phyloP scores from a whole-genome alignment of 805 yeast species.

The Grigorovia yakushimaensis region DNA sequence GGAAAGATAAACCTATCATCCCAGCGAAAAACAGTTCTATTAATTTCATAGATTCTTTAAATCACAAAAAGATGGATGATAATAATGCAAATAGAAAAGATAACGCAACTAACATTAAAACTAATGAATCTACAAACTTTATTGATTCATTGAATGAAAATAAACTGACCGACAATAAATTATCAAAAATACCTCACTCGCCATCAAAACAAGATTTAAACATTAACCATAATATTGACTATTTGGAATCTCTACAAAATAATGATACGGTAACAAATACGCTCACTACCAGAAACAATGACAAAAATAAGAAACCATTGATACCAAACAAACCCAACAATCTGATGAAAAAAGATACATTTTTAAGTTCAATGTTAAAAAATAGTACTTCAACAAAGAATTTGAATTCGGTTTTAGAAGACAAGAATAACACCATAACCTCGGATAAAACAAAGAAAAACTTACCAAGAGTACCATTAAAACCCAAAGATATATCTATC shows the following conservation, averaged over 20 bases:
- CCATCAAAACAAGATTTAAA: conserved; percentile 1
- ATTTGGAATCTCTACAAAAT: conserved; percentile 17
- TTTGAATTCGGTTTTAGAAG: conserved; percentile 5
- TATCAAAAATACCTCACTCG: background rate
- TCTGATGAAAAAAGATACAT: background rate
- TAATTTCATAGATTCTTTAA: background rate
- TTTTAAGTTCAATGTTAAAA: background rate
- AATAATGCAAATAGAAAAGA: background rate
- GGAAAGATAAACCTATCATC: background rate
- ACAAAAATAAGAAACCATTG: conserved; percentile 7
- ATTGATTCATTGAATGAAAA: background rate
- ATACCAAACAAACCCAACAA: conserved; percentile 10
- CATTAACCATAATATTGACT: conserved; percentile 11
- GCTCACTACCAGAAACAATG: background rate
- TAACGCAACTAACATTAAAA: background rate
- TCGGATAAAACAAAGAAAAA: conserved; percentile 10
- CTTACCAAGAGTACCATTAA: conserved; percentile 9
- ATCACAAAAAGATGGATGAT: background rate
- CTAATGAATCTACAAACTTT: background rate
- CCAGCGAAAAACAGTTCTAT: background rate
- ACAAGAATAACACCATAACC: conserved; percentile 11
- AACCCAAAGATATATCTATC: conserved; percentile 1
- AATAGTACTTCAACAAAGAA: conserved; percentile 3
- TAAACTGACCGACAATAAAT: background rate
- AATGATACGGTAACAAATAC: background rate